Evolutionary conservation across 2,329 filamentous ascomycete species (phyloP), one percentile per base, ranked within the genome.

Genomic region (Colletotrichum sidae): DNA sequence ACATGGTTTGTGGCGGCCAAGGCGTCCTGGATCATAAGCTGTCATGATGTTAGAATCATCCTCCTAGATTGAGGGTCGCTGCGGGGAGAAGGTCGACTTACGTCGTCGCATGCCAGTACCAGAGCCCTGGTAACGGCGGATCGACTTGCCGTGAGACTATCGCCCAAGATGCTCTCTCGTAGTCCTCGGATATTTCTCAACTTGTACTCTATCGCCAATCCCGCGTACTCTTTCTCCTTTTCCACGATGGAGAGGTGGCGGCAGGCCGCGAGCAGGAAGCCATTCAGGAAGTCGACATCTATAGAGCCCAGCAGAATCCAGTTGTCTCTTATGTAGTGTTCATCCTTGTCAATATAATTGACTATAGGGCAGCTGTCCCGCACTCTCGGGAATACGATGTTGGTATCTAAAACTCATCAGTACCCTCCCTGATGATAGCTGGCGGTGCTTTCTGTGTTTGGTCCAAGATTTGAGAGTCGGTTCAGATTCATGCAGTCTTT

Each of bases 21-120:
- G 11, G 25, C 25, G 7, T 52, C 50, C 35, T 25, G 50, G 9
- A 52, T 39, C 50, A 52, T 52, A 17, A 52, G 38, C 50, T 52
- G n/a, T 6, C 2, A 5, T 5, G 1, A 5, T 25, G 25, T 25
- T 25, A 5, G 25, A 25, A 5, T 25, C 1, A 25, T 25, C 25
- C 4, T 25, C 25, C 25, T 25, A 25, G 25, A 25, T 25, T 25
- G 25, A 25, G 25, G 25, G 25, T 25, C 25, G 25, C 25, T 25
- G 25, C 25, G 25, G 25, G 25, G 25, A 25, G 25, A 25, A 45
- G 42, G 13, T 45, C 8, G 10, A 52, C 50, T 17, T 39, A 52
- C 50, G 25, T 52, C 50, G 9, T 52, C 50, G 6, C 38, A 35
- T 11, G 49, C 49, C 3, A 38, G 10, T n/a, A 51, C 33, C 49